Base-by-base conservation (phyloP, 371 early-diverging fungal genomes). In the Blakeslea trispora region DNA sequence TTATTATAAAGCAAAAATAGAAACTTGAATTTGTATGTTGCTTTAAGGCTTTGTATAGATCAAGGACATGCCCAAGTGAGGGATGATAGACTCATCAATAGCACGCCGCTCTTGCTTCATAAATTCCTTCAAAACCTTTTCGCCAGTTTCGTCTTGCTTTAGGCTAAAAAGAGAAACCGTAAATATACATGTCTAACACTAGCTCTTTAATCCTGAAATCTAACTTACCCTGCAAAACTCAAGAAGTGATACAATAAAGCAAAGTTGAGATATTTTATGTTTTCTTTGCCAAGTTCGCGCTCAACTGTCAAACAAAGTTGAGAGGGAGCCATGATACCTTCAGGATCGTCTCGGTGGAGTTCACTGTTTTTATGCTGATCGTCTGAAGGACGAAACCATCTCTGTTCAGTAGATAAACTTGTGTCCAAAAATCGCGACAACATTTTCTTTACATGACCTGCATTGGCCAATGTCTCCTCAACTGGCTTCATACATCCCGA, bases 101-200 rank as follows among this genome's bases (percentile, higher is more conserved):
- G 55, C 63, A 7, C 22, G 42, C 7, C 50, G 35, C 39, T 70
- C 71, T 55, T 70, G 71, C 5, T 59, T 50, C 6, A 63, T 42
- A 13, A 63, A 42, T 6, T 59, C 52, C 18, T 19, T 23, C 23
- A 70, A 34, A 14, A 55, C 45, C 15, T 59, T 40, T 28, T 50
- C 31, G 13, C 63, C 59, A 43, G 43, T 32, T 8, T 55, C 53
- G n/a, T 52, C 55, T 19, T 59, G 50, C 18, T 57, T 50, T 52
- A 72, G 55, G 31, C 72, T 72, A 50, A 6, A 10, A 1, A 14
- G 7, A 18, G 17, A 32, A 32, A 31, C 32, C 10, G 37, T 46
- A 7, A 18, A 41, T 46, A 19, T 23, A 15, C 17, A 22, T 23
- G 28, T 24, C 22, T 13, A 24, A 34, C 15, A 24, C 10, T 14